Evolutionary conservation across 2,329 filamentous ascomycete genomes (phyloP).

Genomic region (Fusarium sp.): DNA sequence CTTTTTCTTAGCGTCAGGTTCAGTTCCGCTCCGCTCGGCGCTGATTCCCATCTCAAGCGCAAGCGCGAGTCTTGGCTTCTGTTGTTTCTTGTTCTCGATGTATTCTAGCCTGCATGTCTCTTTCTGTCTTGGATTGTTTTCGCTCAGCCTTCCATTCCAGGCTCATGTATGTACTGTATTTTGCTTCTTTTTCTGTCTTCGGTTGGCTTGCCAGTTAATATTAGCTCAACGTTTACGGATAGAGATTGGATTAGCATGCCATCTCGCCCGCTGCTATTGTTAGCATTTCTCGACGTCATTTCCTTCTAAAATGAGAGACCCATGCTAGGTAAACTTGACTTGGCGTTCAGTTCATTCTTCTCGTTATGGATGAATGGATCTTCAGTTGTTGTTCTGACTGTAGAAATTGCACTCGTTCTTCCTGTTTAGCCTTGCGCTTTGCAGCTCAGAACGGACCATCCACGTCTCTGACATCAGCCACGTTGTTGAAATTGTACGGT

Average conservation of each 20-base stretch:
- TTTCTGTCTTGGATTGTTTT: slow-evolving; percentile 15
- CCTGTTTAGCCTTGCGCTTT: background rate
- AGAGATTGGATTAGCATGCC: background rate
- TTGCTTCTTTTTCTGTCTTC: background rate
- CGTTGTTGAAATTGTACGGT: slow-evolving; percentile 25
- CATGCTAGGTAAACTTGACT: slow-evolving; percentile 4
- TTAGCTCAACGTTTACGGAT: background rate
- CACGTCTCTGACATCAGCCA: slow-evolving; percentile 47
- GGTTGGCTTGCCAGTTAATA: background rate
- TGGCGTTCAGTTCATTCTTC: background rate
- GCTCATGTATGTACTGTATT: background rate
- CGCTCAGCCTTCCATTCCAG: background rate
- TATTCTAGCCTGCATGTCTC: slow-evolving; percentile 28
- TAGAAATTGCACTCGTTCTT: slow-evolving; percentile 5
- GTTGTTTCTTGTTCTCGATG: slow-evolving; percentile 23
- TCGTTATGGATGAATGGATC: background rate
- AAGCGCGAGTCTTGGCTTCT: slow-evolving; percentile 33
- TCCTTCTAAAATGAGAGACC: slow-evolving; percentile 3
- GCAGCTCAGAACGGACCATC: slow-evolving; percentile 34
- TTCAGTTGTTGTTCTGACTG: slow-evolving; percentile 1
- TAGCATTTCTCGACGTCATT: slow-evolving; percentile 25
- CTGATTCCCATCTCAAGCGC: slow-evolving; percentile 39
- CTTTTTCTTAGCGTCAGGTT: slow-evolving; percentile 28
- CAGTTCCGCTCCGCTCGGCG: slow-evolving; percentile 34
- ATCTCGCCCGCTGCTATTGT: slow-evolving; percentile 23